Evolutionary conservation across 495 filamentous ascomycete genomes (phyloP).

Genomic region (Xylaria acuta): DNA sequence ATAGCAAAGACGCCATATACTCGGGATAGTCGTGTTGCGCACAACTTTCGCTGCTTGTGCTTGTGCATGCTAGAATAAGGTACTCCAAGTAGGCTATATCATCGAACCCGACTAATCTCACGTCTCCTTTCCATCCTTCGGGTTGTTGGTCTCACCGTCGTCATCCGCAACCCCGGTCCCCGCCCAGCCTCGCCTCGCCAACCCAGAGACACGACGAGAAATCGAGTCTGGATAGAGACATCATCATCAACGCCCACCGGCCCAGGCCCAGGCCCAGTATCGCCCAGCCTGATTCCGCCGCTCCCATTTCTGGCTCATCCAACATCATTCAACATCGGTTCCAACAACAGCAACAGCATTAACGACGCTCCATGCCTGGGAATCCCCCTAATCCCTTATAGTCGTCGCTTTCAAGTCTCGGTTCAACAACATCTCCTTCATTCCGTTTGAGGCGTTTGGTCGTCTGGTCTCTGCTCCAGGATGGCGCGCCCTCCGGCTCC

Average conservation of each 20-base stretch:
- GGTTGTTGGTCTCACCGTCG: neutral
- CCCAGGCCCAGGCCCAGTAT: neutral
- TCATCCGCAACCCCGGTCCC: neutral
- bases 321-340: neutral
- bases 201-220: neutral
- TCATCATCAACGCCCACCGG: neutral
- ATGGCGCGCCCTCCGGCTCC: conserved; percentile 37
- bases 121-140: neutral
- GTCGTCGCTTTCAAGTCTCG: neutral
- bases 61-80: neutral
- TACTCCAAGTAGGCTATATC: neutral
- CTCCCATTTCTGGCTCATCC: neutral
- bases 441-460: neutral
- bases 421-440: neutral
- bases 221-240: neutral
- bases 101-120: neutral
- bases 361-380: neutral
- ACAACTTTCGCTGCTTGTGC: neutral
- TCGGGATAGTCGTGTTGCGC: neutral
- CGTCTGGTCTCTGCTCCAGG: neutral
- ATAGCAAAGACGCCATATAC: conserved; percentile 6
- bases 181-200: conserved; percentile 7
- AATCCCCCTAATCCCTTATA: conserved; percentile 1
- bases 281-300: neutral
- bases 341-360: conserved; percentile 1